Evolutionary conservation across 306 rosid genomes (phyloP).

Genomic region (Abrus pulchellus): DNA sequence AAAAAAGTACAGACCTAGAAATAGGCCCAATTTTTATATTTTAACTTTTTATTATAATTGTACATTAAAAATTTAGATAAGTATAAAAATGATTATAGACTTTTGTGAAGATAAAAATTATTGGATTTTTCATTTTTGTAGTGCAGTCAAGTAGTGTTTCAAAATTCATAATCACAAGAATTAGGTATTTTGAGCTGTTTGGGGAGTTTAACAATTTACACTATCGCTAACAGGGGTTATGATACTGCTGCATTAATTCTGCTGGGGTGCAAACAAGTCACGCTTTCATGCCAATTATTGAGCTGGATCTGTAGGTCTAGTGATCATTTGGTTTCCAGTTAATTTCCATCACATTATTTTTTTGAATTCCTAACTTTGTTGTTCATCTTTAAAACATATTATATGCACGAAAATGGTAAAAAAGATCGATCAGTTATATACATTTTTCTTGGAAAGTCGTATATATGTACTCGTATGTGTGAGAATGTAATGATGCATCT

Average conservation of each 20-base stretch:
- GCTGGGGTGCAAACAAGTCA: constrained; percentile 4
- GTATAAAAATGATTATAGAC: background rate
- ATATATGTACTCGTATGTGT: background rate
- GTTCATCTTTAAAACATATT: background rate
- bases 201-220: background rate
- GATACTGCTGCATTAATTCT: constrained; percentile 37
- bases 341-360: background rate
- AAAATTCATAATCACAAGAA: background rate
- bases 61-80: no score
- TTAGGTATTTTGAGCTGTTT: constrained; percentile 5
- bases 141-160: background rate
- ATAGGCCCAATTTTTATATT: no score
- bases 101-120: background rate
- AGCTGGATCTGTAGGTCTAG: background rate
- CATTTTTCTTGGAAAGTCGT: background rate
- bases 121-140: background rate
- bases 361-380: background rate
- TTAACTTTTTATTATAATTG: no score
- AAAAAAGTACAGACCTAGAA: no score
- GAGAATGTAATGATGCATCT: background rate
- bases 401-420: background rate
- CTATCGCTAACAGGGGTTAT: constrained; percentile 15
- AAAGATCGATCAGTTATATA: background rate
- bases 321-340: constrained; percentile 40
- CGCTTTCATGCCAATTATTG: constrained; percentile 22